phyloP scores from a whole-genome alignment of 805 yeast species.

The Metschnikowia drakensbergensis region DNA sequence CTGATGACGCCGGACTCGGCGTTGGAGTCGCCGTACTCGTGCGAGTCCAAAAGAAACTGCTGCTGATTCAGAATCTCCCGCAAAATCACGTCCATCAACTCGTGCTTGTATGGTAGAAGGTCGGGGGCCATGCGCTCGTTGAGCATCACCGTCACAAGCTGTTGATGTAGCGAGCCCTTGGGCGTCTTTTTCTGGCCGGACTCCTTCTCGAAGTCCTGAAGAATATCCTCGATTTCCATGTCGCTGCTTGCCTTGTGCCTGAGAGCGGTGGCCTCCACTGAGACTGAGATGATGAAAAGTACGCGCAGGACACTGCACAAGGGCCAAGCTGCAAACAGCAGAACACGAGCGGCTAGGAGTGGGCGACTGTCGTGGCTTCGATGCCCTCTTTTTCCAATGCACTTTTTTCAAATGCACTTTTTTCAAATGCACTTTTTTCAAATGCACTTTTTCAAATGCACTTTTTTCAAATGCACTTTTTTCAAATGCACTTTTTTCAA shows the following conservation, averaged over 20 bases:
- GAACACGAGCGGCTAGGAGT: no score
- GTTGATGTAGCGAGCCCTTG: conserved; percentile 26
- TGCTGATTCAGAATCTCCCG: conserved; percentile 63
- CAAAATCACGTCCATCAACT: conserved; percentile 55
- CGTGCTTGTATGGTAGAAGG: conserved; percentile 67
- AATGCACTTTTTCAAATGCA: no score
- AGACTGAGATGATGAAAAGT: neutral
- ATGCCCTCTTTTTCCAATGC: no score
- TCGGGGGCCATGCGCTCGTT: conserved; percentile 87
- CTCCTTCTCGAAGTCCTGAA: conserved; percentile 55
- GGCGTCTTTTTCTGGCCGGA: conserved; percentile 22
- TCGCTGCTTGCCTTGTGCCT: conserved; percentile 7
- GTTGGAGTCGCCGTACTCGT: conserved; percentile 64
- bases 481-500: no score
- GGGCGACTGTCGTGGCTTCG: no score
- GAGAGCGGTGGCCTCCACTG: neutral
- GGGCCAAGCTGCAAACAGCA: neutral
- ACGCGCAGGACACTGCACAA: neutral
- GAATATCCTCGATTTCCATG: conserved; percentile 67
- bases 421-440: no score
- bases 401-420: no score
- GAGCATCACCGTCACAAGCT: conserved; percentile 65
- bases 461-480: no score
- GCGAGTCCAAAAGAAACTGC: conserved; percentile 70
- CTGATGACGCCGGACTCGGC: conserved; percentile 19